A percentile compares a stretch with the other conserved stretches of the same genome.
Conservation (phyloP, 1,284 basidiomycete genomes). For the Malassezia globosa region DNA sequence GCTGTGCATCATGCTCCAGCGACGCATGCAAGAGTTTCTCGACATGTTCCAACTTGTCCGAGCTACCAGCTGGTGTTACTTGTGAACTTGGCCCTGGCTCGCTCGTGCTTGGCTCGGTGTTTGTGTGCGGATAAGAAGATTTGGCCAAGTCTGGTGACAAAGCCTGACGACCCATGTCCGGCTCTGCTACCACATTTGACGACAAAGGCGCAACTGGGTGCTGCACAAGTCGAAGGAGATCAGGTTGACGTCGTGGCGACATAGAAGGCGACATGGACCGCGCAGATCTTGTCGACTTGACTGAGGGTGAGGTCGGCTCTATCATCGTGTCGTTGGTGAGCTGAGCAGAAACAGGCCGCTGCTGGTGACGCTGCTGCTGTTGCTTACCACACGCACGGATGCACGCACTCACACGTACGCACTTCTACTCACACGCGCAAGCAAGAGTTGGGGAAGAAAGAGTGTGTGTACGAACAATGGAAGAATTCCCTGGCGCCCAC, state of each 20-base stretch:
- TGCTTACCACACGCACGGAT: too few relatives aligned
- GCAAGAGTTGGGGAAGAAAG: too few relatives aligned
- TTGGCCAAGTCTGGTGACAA: neutral
- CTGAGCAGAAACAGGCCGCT: too few relatives aligned
- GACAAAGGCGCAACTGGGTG: neutral
- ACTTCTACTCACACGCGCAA: too few relatives aligned
- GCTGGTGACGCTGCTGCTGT: too few relatives aligned
- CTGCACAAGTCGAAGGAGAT: neutral
- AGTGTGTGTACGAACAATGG: too few relatives aligned
- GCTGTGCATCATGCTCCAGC: conserved; percentile 5
- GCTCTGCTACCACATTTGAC: neutral
- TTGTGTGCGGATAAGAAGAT: neutral
- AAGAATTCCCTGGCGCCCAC: too few relatives aligned
- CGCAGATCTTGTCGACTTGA: neutral
- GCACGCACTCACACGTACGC: too few relatives aligned
- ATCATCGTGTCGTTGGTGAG: too few relatives aligned
- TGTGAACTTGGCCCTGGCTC: too few relatives aligned
- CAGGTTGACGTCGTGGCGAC: neutral
- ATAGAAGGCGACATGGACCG: neutral
- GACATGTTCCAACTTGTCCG: neutral
- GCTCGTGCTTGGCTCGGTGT: too few relatives aligned
- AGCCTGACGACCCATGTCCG: neutral
- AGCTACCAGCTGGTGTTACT: too few relatives aligned
- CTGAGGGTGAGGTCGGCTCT: neutral
- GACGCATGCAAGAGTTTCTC: conserved; percentile 1